phyloP scores from a whole-genome alignment of 495 filamentous ascomycete genomes.

The Podospora conica region DNA sequence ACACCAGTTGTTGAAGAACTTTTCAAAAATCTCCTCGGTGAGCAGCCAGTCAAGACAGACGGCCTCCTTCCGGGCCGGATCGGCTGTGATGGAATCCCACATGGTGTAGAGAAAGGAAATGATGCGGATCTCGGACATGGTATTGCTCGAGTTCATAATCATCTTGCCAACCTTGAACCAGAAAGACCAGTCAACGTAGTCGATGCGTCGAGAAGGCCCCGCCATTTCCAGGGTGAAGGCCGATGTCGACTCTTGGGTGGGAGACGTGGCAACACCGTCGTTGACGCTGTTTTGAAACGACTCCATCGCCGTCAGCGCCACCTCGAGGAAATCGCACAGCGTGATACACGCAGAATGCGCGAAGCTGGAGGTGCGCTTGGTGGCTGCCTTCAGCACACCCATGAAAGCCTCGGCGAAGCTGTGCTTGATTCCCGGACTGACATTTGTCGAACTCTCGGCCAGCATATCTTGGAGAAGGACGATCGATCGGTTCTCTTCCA shows the following conservation, averaged over 20 bases:
- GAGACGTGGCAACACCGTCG: conserved; percentile 32
- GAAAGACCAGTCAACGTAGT: conserved; percentile 72
- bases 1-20: conserved; percentile 94
- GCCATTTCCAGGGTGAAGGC: conserved; percentile 9
- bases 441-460: conserved; percentile 55
- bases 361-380: conserved; percentile 71
- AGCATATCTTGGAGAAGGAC: conserved; percentile 83
- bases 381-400: conserved; percentile 62
- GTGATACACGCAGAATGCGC: conserved; percentile 88
- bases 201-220: conserved; percentile 5
- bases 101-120: conserved; percentile 77
- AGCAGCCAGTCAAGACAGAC: conserved; percentile 78
- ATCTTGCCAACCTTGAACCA: conserved; percentile 80
- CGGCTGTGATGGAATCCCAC: conserved; percentile 68
- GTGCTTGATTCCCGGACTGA: conserved; percentile 45
- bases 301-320: conserved; percentile 45
- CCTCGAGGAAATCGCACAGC: conserved; percentile 88
- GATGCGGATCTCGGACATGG: conserved; percentile 84
- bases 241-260: conserved; percentile 9
- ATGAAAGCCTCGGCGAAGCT: conserved; percentile 78
- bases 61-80: conserved; percentile 61
- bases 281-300: conserved; percentile 40
- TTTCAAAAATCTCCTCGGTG: conserved; percentile 69
- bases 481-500: conserved; percentile 89
- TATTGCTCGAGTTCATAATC: conserved; percentile 86